Base-by-base conservation (phyloP, 2,329 filamentous ascomycete species). In the Trichoderma sp. region DNA sequence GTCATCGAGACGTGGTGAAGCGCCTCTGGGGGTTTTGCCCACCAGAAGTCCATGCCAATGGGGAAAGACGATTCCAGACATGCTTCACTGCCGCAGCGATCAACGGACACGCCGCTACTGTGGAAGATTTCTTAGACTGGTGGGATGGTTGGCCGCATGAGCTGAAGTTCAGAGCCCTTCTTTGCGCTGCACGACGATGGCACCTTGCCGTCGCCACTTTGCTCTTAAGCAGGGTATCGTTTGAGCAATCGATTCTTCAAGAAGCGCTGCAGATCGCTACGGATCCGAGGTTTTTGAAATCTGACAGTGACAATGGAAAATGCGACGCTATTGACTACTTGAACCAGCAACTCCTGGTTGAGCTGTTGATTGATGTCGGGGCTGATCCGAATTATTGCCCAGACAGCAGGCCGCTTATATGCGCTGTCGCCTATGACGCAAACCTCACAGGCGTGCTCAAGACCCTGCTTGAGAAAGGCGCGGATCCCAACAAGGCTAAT, bases 381-480 rank as follows among this genome's bases (percentile, higher is more conserved):
- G 72, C 71, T 12, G 69, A 74, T 34, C 69, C 68, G 2, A 71
- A 75, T 19, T 17, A 32, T 25, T 32, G 42, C 27, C 32, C 9
- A 5, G 9, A 64, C 4, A 25, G 34, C 22, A 13, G 9, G 4
- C 58, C 48, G 50, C 37, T 71, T 5, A 52, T 74, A 3, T 58
- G 59, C 39, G 22, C 25, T 15, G 59, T 61, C 19, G 71, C 71
- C 10, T 5, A 15, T 2, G 58, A n/a, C 12, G 50, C 39, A 27
- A 64, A 70, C 32, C 67, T 69, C 4, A 58, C 68, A 5, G 72
- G 72, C 8, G 73, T 67, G 5, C 64, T 76, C 4, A 72, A 68
- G 57, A 69, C 53, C 3, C 67, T 76, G 1, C 71, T 76, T 19
- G 73, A 73, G 50, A 73, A 70, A 27, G 75, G 74, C 7, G 73